These are phyloP conservation scores for Amphicarpaea edgeworthii DNA, from an alignment of 306 rosid genomes.

Conservation along the genomic window DNA sequence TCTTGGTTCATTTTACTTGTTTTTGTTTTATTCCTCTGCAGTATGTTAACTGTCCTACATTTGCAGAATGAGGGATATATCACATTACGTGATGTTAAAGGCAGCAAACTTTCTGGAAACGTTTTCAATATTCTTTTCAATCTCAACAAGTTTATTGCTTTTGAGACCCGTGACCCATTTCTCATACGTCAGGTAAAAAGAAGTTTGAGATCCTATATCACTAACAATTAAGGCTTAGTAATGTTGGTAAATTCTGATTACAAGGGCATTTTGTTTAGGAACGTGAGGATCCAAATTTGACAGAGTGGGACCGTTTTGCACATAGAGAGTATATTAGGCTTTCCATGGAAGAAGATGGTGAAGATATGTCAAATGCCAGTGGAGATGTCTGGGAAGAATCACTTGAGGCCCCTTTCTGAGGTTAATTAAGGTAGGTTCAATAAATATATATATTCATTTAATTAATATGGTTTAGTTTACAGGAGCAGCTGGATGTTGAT, in stretches of 20 bases:
- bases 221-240: conserved; percentile 25
- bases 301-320: conserved; percentile 99
- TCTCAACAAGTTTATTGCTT: conserved; percentile 97
- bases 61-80: conserved; percentile 83
- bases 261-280: conserved; percentile 62
- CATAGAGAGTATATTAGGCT: conserved; percentile 99
- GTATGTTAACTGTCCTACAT: conserved; percentile 35
- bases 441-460: conserved; percentile 1
- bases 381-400: conserved; percentile 99
- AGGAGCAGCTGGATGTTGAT: conserved; percentile 17
- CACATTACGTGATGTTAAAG: conserved; percentile 81
- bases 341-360: conserved; percentile 99
- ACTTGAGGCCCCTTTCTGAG: conserved; percentile 96
- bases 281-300: conserved; percentile 98
- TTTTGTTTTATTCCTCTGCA: conserved; percentile 38
- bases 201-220: conserved; percentile 36
- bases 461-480: neutral
- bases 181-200: conserved; percentile 91
- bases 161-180: conserved; percentile 97
- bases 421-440: conserved; percentile 53
- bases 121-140: conserved; percentile 97
- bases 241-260: conserved; percentile 45
- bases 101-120: conserved; percentile 95
- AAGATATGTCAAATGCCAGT: conserved; percentile 98
- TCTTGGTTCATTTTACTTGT: neutral